Percentiles rank a stretch among this genome's conserved stretches.
phyloP scores from a whole-genome alignment of 2,329 filamentous ascomycete species.

The Colletotrichum higginsianum region DNA sequence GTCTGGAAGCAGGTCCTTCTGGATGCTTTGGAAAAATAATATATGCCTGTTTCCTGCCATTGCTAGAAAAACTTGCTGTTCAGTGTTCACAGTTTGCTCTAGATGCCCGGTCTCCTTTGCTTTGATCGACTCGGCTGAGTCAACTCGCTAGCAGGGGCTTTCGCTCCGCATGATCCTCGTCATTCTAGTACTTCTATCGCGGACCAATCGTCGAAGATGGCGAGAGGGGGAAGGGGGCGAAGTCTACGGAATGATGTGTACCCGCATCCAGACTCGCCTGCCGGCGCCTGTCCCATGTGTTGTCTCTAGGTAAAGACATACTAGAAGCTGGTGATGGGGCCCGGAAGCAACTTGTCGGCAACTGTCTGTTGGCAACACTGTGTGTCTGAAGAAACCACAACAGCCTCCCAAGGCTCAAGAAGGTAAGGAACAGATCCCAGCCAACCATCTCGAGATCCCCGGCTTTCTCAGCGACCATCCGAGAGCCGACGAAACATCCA shows the following conservation, averaged over 20 bases:
- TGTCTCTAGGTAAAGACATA: constrained; percentile 4
- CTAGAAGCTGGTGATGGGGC: background rate
- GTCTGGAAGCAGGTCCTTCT: constrained; percentile 8
- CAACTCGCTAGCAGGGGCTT: background rate
- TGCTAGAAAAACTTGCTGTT: constrained; percentile 4
- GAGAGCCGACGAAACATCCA: constrained; percentile 42
- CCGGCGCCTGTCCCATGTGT: background rate
- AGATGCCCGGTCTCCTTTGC: constrained; percentile 3
- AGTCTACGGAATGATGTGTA: constrained; percentile 5
- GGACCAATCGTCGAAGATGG: background rate
- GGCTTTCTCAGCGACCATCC: constrained; percentile 14
- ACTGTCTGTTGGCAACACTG: background rate
- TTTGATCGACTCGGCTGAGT: background rate
- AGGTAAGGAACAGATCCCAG: background rate
- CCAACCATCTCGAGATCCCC: constrained; percentile 8
- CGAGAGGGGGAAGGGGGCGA: background rate
- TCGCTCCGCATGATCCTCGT: background rate
- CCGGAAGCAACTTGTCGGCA: constrained; percentile 3
- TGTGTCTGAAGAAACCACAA: background rate
- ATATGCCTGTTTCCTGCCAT: constrained; percentile 8
- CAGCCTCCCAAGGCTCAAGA: constrained; percentile 17
- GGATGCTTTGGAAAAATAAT: background rate
- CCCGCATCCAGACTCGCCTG: constrained; percentile 1
- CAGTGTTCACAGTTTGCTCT: constrained; percentile 1
- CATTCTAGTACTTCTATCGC: constrained; percentile 5